These are phyloP conservation scores for Peribolospora kevripleyi DNA, from an alignment of 768 basidiomycete species.

Conservation along the genomic window DNA sequence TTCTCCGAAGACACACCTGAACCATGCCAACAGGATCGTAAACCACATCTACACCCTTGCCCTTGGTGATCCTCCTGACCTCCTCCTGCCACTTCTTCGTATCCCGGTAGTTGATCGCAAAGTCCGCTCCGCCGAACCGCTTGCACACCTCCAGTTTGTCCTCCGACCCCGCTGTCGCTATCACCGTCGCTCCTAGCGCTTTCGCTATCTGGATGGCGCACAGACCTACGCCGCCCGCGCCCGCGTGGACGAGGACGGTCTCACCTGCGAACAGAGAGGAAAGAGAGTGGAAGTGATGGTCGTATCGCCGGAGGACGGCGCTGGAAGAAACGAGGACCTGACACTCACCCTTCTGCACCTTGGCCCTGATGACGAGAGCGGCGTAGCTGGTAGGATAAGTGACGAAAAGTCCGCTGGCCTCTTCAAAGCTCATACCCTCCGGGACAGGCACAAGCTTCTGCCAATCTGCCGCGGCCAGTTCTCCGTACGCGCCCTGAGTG, in stretches of 20 bases:
- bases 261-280: conserved; percentile 32
- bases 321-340: neutral
- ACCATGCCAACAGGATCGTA: conserved; percentile 72
- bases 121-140: conserved; percentile 56
- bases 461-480: conserved; percentile 26
- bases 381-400: conserved; percentile 75
- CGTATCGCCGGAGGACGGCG: neutral
- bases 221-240: conserved; percentile 87
- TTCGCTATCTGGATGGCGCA: conserved; percentile 82
- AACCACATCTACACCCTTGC: conserved; percentile 43
- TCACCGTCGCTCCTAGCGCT: conserved; percentile 77
- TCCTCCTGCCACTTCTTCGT: conserved; percentile 65
- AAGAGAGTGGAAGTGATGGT: neutral
- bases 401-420: conserved; percentile 65
- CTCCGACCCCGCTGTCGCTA: conserved; percentile 58
- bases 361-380: conserved; percentile 60
- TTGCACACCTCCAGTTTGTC: conserved; percentile 58
- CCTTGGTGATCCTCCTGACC: conserved; percentile 55
- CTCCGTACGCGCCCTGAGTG: conserved; percentile 57
- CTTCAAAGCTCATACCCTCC: conserved; percentile 47
- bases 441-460: conserved; percentile 39
- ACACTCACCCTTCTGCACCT: conserved; percentile 42
- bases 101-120: conserved; percentile 46
- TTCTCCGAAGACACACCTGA: conserved; percentile 24
- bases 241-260: conserved; percentile 77